Conservation (phyloP, 768 basidiomycete genomes). For the Coprinellus micaceus region DNA sequence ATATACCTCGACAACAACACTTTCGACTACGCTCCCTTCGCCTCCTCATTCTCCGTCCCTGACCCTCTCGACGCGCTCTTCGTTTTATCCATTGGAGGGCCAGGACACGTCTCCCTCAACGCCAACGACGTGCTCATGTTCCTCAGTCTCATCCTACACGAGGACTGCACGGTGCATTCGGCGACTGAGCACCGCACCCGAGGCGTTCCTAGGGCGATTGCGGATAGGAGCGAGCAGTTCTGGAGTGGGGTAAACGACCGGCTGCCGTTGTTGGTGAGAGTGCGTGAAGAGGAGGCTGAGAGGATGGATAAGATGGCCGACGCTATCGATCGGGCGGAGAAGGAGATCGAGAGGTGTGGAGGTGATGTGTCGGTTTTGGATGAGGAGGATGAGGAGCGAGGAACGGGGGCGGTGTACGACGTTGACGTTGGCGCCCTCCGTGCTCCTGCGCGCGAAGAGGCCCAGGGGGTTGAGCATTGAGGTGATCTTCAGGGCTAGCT, state of each 20-base stretch:
- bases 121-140: constrained; percentile 45
- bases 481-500: too few species aligned
- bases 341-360: constrained; percentile 41
- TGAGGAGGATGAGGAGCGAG: constrained; percentile 1
- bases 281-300: constrained; percentile 43
- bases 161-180: constrained; percentile 34
- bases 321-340: constrained; percentile 49
- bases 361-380: constrained; percentile 19
- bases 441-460: background rate
- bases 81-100: constrained; percentile 42
- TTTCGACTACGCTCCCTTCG: constrained; percentile 16
- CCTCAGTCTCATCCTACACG: constrained; percentile 49
- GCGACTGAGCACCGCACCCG: constrained; percentile 11
- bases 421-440: background rate
- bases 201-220: background rate
- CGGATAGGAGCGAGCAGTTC: constrained; percentile 13
- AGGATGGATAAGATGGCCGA: constrained; percentile 32
- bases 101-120: constrained; percentile 37
- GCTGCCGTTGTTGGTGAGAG: constrained; percentile 40
- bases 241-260: constrained; percentile 43
- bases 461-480: too few species aligned
- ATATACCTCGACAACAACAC: constrained; percentile 37
- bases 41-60: constrained; percentile 7
- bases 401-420: background rate
- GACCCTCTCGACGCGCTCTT: constrained; percentile 30